Base-by-base conservation (phyloP, 2,329 filamentous ascomycete genomes). In the Chalaropsis thielavioides region DNA sequence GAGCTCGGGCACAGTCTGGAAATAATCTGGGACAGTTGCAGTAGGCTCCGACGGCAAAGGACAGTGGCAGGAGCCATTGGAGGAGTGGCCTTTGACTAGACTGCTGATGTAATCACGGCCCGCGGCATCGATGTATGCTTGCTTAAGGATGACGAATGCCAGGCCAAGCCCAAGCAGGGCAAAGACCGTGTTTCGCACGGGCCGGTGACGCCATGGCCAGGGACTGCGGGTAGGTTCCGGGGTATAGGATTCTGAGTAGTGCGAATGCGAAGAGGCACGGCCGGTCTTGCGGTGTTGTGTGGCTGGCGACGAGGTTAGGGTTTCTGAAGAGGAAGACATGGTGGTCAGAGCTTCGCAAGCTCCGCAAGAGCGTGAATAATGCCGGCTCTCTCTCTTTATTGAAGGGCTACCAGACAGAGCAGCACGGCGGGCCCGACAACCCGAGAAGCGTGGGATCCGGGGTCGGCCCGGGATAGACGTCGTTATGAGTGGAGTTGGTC, bases 1-100 rank as follows among this genome's bases (percentile, higher is more conserved):
- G 56, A 84, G 72, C 72, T 85, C 77, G 2, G 83, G 82, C 27
- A 76, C 77, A 0, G 83, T 86, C 72, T 85, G 81, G 70, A 85
- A 86, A 72, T 86, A 83, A 71, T 85, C 81, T 27, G 84, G 83
- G 59, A 84, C 69, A 49, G 77, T 75, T 64, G 71, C 68, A 19
- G 56, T 58, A 4, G 49, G 43, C 60, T 63, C 15, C 31, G 46
- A 46, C 19, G 59, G 38, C 35, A 73, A 71, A 43, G 67, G 68
- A 62, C 73, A 74, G 51, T 72, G 72, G 65, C 74, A 74, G 10
- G 41, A 35, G 61, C 59, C 27, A 38, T 56, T 58, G n/a, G 54
- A 31, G 17, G 62, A 6, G 19, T 58, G 59, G 17, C 58, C 58
- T 38, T 67, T 46, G 1, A 67, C 65, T 11, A 67, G 62, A 27